Evolutionary conservation across 192 early-diverging fungal species (phyloP).

Genomic region (Linnemannia elongata): DNA sequence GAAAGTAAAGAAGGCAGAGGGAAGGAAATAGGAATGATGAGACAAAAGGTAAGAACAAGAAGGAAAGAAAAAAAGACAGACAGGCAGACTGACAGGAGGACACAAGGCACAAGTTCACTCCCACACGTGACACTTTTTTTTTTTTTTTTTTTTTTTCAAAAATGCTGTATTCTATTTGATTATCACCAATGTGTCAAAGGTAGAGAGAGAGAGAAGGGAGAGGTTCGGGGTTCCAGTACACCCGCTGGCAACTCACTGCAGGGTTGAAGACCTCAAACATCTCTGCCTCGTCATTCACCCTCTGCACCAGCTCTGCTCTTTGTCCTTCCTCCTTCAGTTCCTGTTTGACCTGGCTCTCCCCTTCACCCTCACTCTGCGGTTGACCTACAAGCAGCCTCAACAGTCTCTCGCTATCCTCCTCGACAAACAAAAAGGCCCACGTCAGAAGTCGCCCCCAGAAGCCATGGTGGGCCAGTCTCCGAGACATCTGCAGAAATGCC

Average conservation of each 20-base stretch:
- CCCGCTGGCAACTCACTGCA: conserved; percentile 32
- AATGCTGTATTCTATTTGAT: too few relatives aligned
- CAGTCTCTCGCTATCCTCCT: conserved; percentile 32
- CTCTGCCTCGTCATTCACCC: conserved; percentile 52
- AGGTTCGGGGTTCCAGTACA: conserved; percentile 13
- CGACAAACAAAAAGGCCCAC: conserved; percentile 43
- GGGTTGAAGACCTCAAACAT: conserved; percentile 56
- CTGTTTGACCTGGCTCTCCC: too few relatives aligned
- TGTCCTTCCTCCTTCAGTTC: too few relatives aligned
- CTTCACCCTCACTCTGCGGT: neutral
- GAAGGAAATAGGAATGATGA: too few relatives aligned
- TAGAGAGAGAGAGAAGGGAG: conserved; percentile 3
- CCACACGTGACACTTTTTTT: too few relatives aligned
- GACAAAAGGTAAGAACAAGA: neutral
- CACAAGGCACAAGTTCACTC: too few relatives aligned
- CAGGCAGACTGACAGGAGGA: neutral
- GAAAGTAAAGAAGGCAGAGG: neutral
- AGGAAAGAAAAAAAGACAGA: neutral
- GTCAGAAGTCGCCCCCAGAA: conserved; percentile 50
- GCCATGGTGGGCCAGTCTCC: conserved; percentile 39
- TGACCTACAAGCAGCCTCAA: conserved; percentile 15
- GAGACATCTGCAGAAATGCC: conserved; percentile 26
- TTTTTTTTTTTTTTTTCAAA: too few relatives aligned
- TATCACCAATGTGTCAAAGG: too few relatives aligned
- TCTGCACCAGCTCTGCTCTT: conserved; percentile 11